Evolutionary conservation across 1,139 yeast species (phyloP), one percentile per base, ranked within the genome.

Genomic region (Saccharomyces pastorianus): DNA sequence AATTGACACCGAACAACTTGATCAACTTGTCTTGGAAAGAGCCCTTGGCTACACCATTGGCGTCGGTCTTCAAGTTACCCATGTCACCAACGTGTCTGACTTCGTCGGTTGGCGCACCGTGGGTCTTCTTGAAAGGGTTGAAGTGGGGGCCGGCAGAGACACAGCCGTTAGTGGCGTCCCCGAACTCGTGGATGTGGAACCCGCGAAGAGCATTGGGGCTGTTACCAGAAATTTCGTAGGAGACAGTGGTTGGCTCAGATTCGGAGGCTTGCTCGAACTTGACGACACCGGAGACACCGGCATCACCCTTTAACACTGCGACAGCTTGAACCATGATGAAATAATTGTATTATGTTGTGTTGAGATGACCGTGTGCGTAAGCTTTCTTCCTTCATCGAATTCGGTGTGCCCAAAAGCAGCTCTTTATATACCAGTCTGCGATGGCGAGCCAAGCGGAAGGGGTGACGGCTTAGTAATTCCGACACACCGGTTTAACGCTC

Each of bases 111-210:
- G 97, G 97, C 58, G 95, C 90, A 76, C 99, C 99, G 74, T 93
- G 99, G 63, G 83, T 81, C 79, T 86, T 85, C 64, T 81, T 78
- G 73, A 86, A 87, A 63, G 98, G 98, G 82, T 93, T 93, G 84
- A 89, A 91, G 77, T 93, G 99, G 58, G 97, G 96, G 68, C 99
- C 99, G 55, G 99, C 98, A 62, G 97, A 89, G 59, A 96, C 90
- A 78, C 98, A 91, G 50, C 99, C 98, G 73, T 93, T 91, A 76
- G 98, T 90, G 82, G 90, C 89, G 80, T 93, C 99, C 78, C 99
- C 99, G 69, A 91, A 93, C 71, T 88, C 87, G 76, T 93, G 99
- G 71, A 93, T 78, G 80, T 93, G 99, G 96, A 93, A 91, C 51
- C 98, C 99, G 75, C 96, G 86, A 73, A 80, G 76, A 51, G 96